Evolutionary conservation across 108 stramenopile species (phyloP).

Genomic region (Cyclotella baltica): DNA sequence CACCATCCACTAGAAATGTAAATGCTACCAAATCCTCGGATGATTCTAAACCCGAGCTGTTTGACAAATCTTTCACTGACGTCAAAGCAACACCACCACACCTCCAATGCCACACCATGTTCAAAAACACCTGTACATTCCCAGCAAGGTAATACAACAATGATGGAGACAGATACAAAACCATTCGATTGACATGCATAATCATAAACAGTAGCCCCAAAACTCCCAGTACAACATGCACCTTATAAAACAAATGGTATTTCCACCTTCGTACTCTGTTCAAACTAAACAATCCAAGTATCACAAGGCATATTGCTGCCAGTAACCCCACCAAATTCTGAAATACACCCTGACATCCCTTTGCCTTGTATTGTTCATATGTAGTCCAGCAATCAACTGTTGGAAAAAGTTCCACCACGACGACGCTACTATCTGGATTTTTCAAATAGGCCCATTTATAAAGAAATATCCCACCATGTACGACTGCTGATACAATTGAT

Average conservation of each 20-base stretch:
- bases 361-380: background rate
- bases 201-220: conserved; percentile 47
- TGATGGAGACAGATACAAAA: conserved; percentile 64
- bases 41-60: no score
- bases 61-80: conserved; percentile 36
- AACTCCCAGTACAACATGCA: conserved; percentile 37
- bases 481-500: conserved; percentile 3
- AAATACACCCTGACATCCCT: conserved; percentile 22
- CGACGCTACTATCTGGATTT: background rate
- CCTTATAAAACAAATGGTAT: conserved; percentile 59
- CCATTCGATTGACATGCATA: conserved; percentile 70
- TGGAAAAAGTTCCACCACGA: conserved; percentile 32
- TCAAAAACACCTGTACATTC: conserved; percentile 46
- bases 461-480: conserved; percentile 27
- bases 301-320: conserved; percentile 36
- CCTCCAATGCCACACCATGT: conserved; percentile 29
- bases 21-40: background rate
- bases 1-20: conserved; percentile 38
- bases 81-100: conserved; percentile 36
- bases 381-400: conserved; percentile 4
- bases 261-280: conserved; percentile 51
- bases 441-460: conserved; percentile 15
- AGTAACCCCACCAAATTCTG: conserved; percentile 59
- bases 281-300: conserved; percentile 51
- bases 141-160: conserved; percentile 68